Evolutionary conservation across 306 rosid genomes (phyloP).

Genomic region (Boehmeria nivea): DNA sequence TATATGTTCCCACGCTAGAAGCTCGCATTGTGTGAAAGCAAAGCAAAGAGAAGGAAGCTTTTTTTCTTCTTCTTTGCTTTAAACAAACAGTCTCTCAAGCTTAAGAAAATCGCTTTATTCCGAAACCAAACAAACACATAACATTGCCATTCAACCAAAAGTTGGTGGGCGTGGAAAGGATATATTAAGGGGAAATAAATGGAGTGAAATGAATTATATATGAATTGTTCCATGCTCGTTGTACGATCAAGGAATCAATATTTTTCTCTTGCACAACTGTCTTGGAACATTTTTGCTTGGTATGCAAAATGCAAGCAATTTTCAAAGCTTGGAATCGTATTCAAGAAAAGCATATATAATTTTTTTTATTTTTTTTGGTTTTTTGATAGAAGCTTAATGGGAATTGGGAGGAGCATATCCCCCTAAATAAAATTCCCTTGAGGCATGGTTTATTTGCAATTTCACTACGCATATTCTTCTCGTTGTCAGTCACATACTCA

Average conservation of each 20-base stretch:
- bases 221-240: not conserved
- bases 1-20: too few species aligned
- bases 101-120: conserved; percentile 10
- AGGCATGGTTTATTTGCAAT: not conserved
- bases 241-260: conserved; percentile 15
- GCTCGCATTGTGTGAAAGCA: too few species aligned
- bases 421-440: not conserved
- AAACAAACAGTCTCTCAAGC: conserved; percentile 7
- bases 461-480: not conserved
- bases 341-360: not conserved
- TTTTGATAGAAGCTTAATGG: too few species aligned
- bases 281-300: conserved; percentile 1
- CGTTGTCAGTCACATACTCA: not conserved
- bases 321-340: conserved; percentile 9
- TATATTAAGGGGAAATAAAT: too few species aligned
- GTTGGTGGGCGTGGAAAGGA: too few species aligned
- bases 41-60: too few species aligned
- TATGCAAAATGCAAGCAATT: not conserved
- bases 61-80: too few species aligned
- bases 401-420: not conserved
- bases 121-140: not conserved
- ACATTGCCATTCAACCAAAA: not conserved
- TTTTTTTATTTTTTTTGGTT: not conserved
- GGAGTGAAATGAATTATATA: too few species aligned
- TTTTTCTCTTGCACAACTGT: not conserved